Evolutionary conservation across 768 basidiomycete genomes (phyloP).

Genomic region (Lactarius sp.): DNA sequence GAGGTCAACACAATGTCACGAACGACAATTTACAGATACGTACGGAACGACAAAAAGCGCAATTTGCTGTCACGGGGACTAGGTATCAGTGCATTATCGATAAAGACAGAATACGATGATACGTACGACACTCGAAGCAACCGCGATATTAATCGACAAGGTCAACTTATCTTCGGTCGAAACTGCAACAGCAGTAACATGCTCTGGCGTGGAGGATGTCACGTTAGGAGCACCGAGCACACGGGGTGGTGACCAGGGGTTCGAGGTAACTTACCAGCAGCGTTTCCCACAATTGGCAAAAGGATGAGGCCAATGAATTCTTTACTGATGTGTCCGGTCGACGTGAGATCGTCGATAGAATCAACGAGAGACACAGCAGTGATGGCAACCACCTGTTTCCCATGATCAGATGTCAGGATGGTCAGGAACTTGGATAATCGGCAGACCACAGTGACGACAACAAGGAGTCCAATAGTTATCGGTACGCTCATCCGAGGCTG

Average conservation of each 20-base stretch:
- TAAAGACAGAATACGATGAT: neutral
- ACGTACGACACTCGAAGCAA: constrained; percentile 76
- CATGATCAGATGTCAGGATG: neutral
- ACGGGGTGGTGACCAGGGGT: neutral
- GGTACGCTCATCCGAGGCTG: constrained; percentile 35
- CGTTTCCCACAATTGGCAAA: constrained; percentile 89
- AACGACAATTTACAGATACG: constrained; percentile 29
- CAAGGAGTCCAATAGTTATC: constrained; percentile 35
- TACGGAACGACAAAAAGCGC: constrained; percentile 82
- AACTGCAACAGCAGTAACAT: constrained; percentile 87
- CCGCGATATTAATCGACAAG: constrained; percentile 84
- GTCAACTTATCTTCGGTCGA: constrained; percentile 88
- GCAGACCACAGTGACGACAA: constrained; percentile 39
- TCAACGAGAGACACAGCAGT: constrained; percentile 66
- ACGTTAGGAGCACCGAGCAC: constrained; percentile 9
- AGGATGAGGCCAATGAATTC: constrained; percentile 87
- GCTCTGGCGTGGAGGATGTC: constrained; percentile 44
- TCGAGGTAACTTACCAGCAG: constrained; percentile 48
- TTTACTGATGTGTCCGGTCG: constrained; percentile 49
- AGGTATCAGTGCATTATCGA: neutral
- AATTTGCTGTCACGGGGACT: constrained; percentile 54
- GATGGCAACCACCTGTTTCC: constrained; percentile 41
- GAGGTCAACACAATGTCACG: constrained; percentile 1
- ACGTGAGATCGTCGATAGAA: constrained; percentile 73
- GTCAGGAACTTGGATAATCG: neutral